Evolutionary conservation across 176 grass and related monocot species (phyloP), one percentile per base, ranked within the genome.

Genomic region (Carex myosuroides): DNA sequence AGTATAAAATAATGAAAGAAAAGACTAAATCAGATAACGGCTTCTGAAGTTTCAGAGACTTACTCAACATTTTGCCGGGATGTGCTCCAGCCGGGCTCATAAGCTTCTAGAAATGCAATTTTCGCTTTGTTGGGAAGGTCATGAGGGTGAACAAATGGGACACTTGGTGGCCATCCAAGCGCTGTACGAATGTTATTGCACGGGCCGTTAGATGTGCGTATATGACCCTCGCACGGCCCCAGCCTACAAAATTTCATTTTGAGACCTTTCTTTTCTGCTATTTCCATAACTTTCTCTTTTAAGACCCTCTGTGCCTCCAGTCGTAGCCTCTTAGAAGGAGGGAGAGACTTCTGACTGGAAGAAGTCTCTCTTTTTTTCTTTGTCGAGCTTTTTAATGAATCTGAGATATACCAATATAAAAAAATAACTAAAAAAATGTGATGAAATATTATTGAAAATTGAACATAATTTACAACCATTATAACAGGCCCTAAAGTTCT

Each of bases 61-160:
- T 90, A 94, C 90, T 97, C 92, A 65, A 91, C 78, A 78, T 97
- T 92, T 70, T 97, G 88, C 89, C 94, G 89, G 55, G 85, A 91
- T 53, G 88, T 87, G n/a, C 91, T 87, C 94, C 94, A 97, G 57
- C 94, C 94, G 72, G 89, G 94, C 54, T 97, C 94, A 50, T 92
- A 97, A 88, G 94, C 87, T 92, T 97, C 92, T 58, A 97, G 86
- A 91, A 97, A 91, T 42, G 89, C 85, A 18, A 97, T 87, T 64
- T 97, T 97, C 56, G 92, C 88, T 73, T 97, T 97, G 84, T 97
- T 94, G 50, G 94, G 94, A 57, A 97, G 94, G 67, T 97, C 94
- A 90, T 97, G 94, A 26, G 94, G 94, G 86, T 97, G 94, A 81
- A 97, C 94, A 88, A 97, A 97, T 59, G 94, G 94, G 88, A 97